Conservation (phyloP, 2,329 filamentous ascomycete genomes). For the Sphaceloma murrayae region DNA sequence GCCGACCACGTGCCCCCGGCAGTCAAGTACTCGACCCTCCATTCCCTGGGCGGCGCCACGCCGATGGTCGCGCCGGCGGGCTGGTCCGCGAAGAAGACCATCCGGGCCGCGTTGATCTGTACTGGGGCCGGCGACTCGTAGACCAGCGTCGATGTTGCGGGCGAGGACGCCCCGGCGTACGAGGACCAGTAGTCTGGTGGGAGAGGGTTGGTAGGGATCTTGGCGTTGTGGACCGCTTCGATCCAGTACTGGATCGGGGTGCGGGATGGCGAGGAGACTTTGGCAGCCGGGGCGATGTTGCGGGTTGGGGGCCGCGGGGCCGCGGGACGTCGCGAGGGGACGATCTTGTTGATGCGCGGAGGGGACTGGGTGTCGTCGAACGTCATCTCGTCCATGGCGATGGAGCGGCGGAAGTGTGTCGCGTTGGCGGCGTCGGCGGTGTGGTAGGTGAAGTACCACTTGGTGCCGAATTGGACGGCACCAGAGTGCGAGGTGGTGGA, state of each 20-base stretch:
- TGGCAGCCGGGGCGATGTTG: conserved; percentile 3
- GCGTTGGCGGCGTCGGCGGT: conserved; percentile 11
- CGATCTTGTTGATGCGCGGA: conserved; percentile 12
- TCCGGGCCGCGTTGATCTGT: background rate
- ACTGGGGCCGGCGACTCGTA: background rate
- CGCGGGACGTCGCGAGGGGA: background rate
- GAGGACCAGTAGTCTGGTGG: conserved; percentile 14
- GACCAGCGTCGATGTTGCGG: background rate
- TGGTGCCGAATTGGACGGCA: conserved; percentile 15
- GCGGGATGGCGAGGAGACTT: background rate
- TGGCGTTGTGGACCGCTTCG: background rate
- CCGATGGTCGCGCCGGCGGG: background rate
- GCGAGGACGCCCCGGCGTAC: background rate
- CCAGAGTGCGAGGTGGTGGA: conserved; percentile 15
- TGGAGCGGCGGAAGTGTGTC: conserved; percentile 14
- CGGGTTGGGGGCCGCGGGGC: conserved; percentile 1
- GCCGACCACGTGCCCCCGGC: background rate
- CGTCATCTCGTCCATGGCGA: conserved; percentile 14
- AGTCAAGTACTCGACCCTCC: conserved; percentile 6
- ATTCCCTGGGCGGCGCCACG: conserved; percentile 2
- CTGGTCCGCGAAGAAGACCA: conserved; percentile 13
- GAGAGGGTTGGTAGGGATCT: conserved; percentile 2
- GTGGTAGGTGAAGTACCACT: conserved; percentile 17
- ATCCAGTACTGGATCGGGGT: conserved; percentile 1
- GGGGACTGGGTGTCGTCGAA: conserved; percentile 11